A percentile compares a stretch with the other conserved stretches of the same genome.
Conservation (phyloP, 192 early-diverging fungal genomes). For the Paraglomus occultum region DNA sequence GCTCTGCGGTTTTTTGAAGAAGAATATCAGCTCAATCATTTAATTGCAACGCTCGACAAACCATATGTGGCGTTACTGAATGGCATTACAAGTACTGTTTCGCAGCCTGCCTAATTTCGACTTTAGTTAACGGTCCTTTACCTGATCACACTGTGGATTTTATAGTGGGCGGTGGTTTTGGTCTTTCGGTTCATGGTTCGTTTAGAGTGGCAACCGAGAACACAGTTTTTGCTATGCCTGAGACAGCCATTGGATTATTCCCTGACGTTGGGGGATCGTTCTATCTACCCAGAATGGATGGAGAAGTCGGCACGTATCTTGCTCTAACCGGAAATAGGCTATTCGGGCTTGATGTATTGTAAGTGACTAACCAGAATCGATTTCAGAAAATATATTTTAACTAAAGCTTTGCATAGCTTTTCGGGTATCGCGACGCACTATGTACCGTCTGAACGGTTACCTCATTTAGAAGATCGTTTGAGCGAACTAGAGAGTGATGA, state of each 20-base stretch:
- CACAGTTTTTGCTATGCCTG: constrained; percentile 97
- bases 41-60: constrained; percentile 83
- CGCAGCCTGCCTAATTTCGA: background rate
- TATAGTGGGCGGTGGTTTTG: constrained; percentile 96
- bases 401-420: constrained; percentile 41
- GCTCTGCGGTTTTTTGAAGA: constrained; percentile 84
- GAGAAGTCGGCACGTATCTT: constrained; percentile 89
- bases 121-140: background rate
- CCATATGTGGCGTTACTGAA: constrained; percentile 88
- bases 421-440: constrained; percentile 97
- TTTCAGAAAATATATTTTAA: constrained; percentile 16
- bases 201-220: constrained; percentile 97
- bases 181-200: constrained; percentile 90
- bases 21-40: constrained; percentile 92
- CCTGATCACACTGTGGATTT: background rate
- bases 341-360: constrained; percentile 82
- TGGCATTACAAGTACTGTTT: constrained; percentile 72
- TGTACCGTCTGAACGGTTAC: constrained; percentile 82
- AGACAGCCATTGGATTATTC: constrained; percentile 94
- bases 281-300: constrained; percentile 93
- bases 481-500: constrained; percentile 76
- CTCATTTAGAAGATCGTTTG: constrained; percentile 75
- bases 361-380: constrained; percentile 30
- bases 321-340: constrained; percentile 83
- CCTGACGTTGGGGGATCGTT: constrained; percentile 96